Conservation (phyloP, 805 yeast species). For the Alloascoidea africana region DNA sequence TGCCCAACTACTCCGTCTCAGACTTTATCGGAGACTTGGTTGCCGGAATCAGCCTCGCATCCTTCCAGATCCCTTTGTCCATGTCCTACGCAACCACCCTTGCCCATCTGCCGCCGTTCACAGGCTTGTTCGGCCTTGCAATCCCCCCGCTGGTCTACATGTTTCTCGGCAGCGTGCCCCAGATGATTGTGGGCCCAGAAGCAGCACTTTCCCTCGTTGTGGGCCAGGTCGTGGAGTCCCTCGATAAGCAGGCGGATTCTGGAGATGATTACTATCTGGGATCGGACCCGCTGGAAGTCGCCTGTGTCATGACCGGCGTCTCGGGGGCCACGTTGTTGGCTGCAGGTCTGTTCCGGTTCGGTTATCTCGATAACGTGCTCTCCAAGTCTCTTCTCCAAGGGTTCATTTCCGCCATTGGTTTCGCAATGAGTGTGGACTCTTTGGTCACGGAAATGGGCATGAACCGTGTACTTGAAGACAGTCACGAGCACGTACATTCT, state of each 20-base stretch:
- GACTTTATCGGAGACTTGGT: conserved; percentile 44
- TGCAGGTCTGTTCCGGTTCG: conserved; percentile 71
- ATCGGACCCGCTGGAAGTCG: conserved; percentile 37
- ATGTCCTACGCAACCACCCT: conserved; percentile 69
- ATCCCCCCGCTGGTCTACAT: conserved; percentile 70
- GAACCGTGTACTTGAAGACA: conserved; percentile 24
- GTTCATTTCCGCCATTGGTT: conserved; percentile 73
- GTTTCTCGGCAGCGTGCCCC: conserved; percentile 73
- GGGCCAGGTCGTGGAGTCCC: conserved; percentile 62
- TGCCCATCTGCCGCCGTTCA: conserved; percentile 70
- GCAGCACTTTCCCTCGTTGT: conserved; percentile 74
- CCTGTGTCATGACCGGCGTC: conserved; percentile 54
- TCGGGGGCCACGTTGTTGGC: conserved; percentile 62
- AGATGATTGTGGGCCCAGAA: conserved; percentile 85
- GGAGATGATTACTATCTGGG: too few relatives aligned
- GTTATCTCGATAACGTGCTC: conserved; percentile 69
- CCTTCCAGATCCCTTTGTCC: conserved; percentile 86
- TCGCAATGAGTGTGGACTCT: conserved; percentile 71
- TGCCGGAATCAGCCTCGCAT: conserved; percentile 80
- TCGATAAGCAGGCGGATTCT: conserved; percentile 25
- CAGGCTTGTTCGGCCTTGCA: conserved; percentile 65
- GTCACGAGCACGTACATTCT: conserved; percentile 45
- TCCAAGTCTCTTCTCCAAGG: conserved; percentile 70
- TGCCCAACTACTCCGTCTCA: conserved; percentile 22
- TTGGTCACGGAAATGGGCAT: conserved; percentile 61